Percentiles rank a stretch among this genome's conserved stretches.
phyloP scores from a whole-genome alignment of 2,329 filamentous ascomycete genomes.

The Beauveria brongniartii region DNA sequence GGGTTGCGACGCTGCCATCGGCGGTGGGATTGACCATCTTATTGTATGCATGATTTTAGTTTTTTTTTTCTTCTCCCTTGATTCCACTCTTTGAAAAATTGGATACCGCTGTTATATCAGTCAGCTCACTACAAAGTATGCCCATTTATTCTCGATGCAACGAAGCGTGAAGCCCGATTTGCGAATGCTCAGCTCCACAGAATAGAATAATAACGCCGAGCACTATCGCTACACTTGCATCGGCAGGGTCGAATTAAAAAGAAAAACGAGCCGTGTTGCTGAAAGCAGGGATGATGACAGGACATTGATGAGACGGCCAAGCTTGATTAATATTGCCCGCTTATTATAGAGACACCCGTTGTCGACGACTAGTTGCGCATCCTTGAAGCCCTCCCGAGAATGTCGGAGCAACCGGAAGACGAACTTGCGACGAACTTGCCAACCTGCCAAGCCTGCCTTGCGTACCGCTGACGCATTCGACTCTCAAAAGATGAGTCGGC shows the following conservation, averaged over 20 bases:
- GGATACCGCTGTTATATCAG: not conserved
- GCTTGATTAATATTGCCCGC: too few relatives aligned
- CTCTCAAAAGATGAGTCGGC: too few relatives aligned
- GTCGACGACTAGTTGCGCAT: too few relatives aligned
- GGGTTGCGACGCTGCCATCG: constrained; percentile 19
- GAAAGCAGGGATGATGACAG: too few relatives aligned
- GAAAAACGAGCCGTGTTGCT: not conserved
- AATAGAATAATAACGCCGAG: not conserved
- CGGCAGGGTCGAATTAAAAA: not conserved
- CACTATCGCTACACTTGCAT: not conserved
- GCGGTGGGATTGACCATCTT: constrained; percentile 26
- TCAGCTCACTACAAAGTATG: not conserved
- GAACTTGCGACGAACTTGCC: too few relatives aligned
- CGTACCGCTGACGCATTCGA: too few relatives aligned
- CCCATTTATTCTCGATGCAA: not conserved
- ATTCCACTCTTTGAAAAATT: not conserved
- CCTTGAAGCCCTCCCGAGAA: too few relatives aligned
- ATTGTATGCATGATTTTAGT: constrained; percentile 20
- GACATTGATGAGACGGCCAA: not conserved
- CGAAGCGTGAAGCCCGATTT: not conserved
- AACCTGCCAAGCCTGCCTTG: too few relatives aligned
- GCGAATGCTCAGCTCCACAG: not conserved
- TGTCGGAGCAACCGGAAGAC: too few relatives aligned
- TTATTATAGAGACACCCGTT: too few relatives aligned
- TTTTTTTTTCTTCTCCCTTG: not conserved